phyloP scores from a whole-genome alignment of 768 basidiomycete species.

The Leccinellum luteum region DNA sequence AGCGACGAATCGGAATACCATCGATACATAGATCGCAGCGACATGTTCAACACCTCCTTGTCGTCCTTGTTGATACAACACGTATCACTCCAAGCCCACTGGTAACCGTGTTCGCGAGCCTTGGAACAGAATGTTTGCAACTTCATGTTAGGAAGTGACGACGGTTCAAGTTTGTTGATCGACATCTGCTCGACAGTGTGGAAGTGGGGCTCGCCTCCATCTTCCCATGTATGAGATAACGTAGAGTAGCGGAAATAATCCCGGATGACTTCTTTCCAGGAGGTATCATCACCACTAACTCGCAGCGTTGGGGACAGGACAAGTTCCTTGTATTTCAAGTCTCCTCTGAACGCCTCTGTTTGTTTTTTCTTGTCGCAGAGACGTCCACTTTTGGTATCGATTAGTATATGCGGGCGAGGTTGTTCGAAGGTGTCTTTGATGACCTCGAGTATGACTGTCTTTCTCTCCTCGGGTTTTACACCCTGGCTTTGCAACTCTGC shows the following conservation, averaged over 20 bases:
- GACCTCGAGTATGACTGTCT: too few species aligned
- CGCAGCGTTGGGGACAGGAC: slow-evolving; percentile 11
- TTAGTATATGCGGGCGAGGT: neutral
- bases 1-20: slow-evolving; percentile 28
- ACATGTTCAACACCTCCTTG: slow-evolving; percentile 15
- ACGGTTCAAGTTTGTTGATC: slow-evolving; percentile 7
- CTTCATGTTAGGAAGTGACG: slow-evolving; percentile 11
- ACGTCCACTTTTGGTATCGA: slow-evolving; percentile 13
- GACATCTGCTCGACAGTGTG: slow-evolving; percentile 11
- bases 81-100: slow-evolving; percentile 25
- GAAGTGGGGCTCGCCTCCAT: slow-evolving; percentile 13
- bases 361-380: slow-evolving; percentile 12
- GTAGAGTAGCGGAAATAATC: slow-evolving; percentile 20
- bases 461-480: too few species aligned
- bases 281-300: neutral
- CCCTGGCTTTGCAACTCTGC: too few species aligned
- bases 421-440: too few species aligned
- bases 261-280: neutral
- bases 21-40: slow-evolving; percentile 26
- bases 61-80: too few species aligned
- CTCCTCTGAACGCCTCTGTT: slow-evolving; percentile 6
- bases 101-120: slow-evolving; percentile 15
- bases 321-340: slow-evolving; percentile 12
- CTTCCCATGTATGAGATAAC: slow-evolving; percentile 24
- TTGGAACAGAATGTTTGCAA: slow-evolving; percentile 16